These are phyloP conservation scores for Forsythia suspensa DNA, from an alignment of 257 asterid species.

Conservation along the genomic window DNA sequence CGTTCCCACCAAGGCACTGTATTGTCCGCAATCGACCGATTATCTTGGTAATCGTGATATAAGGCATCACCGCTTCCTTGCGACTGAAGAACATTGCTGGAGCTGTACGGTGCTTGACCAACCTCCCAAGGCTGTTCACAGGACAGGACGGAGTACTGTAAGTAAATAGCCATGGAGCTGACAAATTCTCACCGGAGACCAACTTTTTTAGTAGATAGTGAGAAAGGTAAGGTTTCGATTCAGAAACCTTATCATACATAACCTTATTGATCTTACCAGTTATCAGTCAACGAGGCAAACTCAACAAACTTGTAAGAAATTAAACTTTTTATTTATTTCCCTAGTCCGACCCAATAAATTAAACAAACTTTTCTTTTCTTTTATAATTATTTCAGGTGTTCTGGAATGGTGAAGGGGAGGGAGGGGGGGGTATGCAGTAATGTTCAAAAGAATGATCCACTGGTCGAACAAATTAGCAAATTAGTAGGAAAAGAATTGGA, in stretches of 20 bases:
- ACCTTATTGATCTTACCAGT: background rate
- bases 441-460: background rate
- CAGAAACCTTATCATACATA: background rate
- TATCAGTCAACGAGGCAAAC: background rate
- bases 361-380: background rate
- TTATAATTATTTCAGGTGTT: background rate
- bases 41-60: slow-evolving; percentile 35
- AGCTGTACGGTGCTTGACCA: slow-evolving; percentile 48
- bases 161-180: background rate
- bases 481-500: slow-evolving; percentile 8
- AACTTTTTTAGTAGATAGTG: too few species aligned
- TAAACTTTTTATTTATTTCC: background rate
- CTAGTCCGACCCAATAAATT: background rate
- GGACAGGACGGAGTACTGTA: slow-evolving; percentile 17
- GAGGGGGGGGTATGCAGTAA: background rate
- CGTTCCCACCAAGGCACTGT: slow-evolving; percentile 62
- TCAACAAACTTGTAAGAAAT: background rate
- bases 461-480: slow-evolving; percentile 2
- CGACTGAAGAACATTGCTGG: slow-evolving; percentile 37
- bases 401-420: background rate
- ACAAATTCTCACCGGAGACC: background rate
- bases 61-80: slow-evolving; percentile 43
- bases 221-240: background rate
- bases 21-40: slow-evolving; percentile 50
- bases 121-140: slow-evolving; percentile 88